Evolutionary conservation across 768 basidiomycete genomes (phyloP), one percentile per base, ranked within the genome.

Genomic region (Phaffia australis): DNA sequence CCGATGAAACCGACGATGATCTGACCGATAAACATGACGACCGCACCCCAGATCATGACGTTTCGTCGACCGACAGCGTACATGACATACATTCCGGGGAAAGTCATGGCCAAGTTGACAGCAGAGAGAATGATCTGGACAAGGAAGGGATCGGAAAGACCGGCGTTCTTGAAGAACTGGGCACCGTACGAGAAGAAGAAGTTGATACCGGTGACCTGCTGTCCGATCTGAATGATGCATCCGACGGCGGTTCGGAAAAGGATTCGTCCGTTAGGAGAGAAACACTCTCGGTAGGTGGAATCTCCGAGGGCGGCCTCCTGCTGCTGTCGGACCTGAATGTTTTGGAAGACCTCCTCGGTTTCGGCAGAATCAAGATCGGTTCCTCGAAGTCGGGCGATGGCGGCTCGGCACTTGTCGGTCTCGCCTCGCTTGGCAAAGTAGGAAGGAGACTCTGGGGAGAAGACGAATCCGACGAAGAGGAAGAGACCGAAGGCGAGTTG

Each of bases 61-160:
- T 51, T 11, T 57, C 67, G 61, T 59, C 67, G 61, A 52, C 60
- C 60, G 51, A 64, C 63, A 21, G 50, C 50, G 67, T 69, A 69
- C 50, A 69, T 63, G 60, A 69, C 47, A 55, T 56, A 69, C 67
- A 67, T 67, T 46, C 66, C 66, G 46, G 66, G 66, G 60, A 61
- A 67, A 18, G 66, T 65, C 60, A 50, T 55, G 42, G 58, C 27
- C 47, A 69, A 42, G 73, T 73, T 64, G 35, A 73, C 64, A 29
- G 56, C 42, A 56, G 48, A 66, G 5, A 35, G 56, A 55, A 63
- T 65, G 62, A 63, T 67, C 51, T 52, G 60, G 21, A 46, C 70
- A 69, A 65, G 58, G 72, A 69, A 77, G 55, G 73, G 71, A 69
- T 75, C 73, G 68, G 69, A 69, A 64, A 77, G 71, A 63, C 75